Percentiles rank a stretch among this genome's conserved stretches.
Evolutionary conservation across 139 green algal genomes (phyloP).

Genomic region (Gonium pectorale): DNA sequence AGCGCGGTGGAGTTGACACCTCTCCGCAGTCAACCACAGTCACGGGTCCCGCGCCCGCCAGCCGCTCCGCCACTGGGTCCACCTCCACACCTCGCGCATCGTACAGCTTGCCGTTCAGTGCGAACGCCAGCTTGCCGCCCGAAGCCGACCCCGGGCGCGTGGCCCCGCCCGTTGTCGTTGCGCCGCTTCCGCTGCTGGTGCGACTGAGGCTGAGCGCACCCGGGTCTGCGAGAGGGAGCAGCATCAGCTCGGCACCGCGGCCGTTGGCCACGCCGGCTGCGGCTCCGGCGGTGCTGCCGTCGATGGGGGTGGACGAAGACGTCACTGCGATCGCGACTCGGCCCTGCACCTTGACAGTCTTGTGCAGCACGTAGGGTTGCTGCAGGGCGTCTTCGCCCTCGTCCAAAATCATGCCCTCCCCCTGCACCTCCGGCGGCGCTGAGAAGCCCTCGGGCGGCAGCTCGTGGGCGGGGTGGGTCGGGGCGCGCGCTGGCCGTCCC

Average conservation of each 20-base stretch:
- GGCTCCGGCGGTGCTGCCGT: not conserved
- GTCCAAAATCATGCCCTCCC: not conserved
- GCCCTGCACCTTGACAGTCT: constrained; percentile 30
- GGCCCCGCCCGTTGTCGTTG: not conserved
- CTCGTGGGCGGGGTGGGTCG: no score
- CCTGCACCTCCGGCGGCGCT: not conserved
- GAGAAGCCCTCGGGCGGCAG: constrained; percentile 42
- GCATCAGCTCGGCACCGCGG: not conserved
- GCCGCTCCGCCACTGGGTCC: not conserved
- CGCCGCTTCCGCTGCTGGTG: not conserved
- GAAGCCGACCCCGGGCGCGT: not conserved
- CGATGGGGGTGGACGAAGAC: not conserved
- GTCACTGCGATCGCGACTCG: constrained; percentile 23
- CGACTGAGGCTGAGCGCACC: not conserved
- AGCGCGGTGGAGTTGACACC: not conserved
- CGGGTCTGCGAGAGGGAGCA: not conserved
- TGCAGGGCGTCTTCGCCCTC: not conserved
- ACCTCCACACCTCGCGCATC: constrained; percentile 3
- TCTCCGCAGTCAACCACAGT: constrained; percentile 35
- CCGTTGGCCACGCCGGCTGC: not conserved
- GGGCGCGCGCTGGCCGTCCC: no score
- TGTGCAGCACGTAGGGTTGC: constrained; percentile 21
- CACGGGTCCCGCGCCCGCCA: not conserved
- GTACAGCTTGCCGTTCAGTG: constrained; percentile 27
- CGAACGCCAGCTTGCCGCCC: constrained; percentile 1